These are phyloP conservation scores for Rhizopogon vesiculosus DNA, from an alignment of 768 basidiomycete species.

Conservation along the genomic window DNA sequence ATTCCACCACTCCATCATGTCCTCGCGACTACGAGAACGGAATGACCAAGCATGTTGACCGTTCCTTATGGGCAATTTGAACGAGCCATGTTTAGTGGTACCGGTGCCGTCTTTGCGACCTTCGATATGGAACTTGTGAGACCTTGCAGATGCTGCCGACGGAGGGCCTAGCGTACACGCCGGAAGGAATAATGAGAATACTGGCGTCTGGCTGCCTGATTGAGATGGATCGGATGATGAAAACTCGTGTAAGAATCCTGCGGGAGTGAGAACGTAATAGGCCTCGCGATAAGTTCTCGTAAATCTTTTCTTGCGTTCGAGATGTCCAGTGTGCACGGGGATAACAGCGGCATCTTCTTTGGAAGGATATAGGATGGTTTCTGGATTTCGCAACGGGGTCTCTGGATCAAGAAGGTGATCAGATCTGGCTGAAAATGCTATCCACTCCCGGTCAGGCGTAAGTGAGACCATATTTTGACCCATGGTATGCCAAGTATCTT, in stretches of 20 bases:
- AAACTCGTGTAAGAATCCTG: constrained; percentile 96
- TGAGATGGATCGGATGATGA: constrained; percentile 65
- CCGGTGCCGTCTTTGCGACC: constrained; percentile 80
- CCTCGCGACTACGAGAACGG: constrained; percentile 82
- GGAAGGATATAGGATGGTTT: constrained; percentile 76
- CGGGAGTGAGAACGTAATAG: constrained; percentile 90
- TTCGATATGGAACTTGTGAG: constrained; percentile 98
- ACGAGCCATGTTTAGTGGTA: constrained; percentile 55
- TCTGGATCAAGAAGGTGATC: constrained; percentile 97
- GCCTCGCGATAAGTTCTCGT: constrained; percentile 81
- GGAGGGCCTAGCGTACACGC: constrained; percentile 95
- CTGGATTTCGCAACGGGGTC: constrained; percentile 83
- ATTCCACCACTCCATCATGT: constrained; percentile 99
- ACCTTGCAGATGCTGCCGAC: constrained; percentile 55
- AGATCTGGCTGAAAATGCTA: constrained; percentile 86
- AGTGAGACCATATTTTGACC: constrained; percentile 73
- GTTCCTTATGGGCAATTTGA: constrained; percentile 29
- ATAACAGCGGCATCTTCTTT: constrained; percentile 86
- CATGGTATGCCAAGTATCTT: constrained; percentile 70
- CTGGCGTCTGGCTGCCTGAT: constrained; percentile 48
- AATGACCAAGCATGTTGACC: constrained; percentile 81
- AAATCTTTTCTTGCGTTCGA: constrained; percentile 96
- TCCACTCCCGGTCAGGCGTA: constrained; percentile 90
- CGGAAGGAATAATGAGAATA: constrained; percentile 89
- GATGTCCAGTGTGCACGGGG: constrained; percentile 81